phyloP scores from a whole-genome alignment of 257 asterid species.

The Solanum sparsipilum region DNA sequence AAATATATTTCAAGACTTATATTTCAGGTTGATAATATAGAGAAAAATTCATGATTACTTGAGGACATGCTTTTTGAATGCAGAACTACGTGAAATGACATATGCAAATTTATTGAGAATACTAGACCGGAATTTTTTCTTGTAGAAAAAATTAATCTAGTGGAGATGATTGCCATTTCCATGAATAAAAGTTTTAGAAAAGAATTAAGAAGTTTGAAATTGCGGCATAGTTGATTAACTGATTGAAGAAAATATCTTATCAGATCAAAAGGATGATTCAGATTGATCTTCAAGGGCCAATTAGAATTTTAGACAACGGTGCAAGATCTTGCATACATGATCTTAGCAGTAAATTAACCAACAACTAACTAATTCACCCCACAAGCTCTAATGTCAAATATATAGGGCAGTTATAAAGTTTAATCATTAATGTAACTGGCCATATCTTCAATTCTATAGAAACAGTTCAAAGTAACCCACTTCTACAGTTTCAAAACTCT shows the following conservation, averaged over 20 bases:
- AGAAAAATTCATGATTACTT: not conserved
- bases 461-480: not conserved
- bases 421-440: not conserved
- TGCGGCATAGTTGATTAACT: not conserved
- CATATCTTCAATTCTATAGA: not conserved
- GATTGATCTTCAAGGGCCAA: not conserved
- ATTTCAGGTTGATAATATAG: constrained; percentile 1
- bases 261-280: not conserved
- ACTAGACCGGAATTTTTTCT: not conserved
- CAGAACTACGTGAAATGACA: not conserved
- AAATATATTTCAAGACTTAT: constrained; percentile 21
- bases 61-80: not conserved
- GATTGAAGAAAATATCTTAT: not conserved
- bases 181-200: not conserved
- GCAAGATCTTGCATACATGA: not conserved
- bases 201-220: not conserved
- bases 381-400: not conserved
- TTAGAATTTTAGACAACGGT: not conserved
- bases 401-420: not conserved
- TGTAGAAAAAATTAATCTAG: not conserved
- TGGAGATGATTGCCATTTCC: not conserved
- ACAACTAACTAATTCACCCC: not conserved
- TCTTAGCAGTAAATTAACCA: not conserved
- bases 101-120: not conserved
- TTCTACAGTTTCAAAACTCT: not conserved